Evolutionary conservation across 441 rosid genomes (phyloP), one percentile per base, ranked within the genome.

Genomic region (Croton laevigatus): DNA sequence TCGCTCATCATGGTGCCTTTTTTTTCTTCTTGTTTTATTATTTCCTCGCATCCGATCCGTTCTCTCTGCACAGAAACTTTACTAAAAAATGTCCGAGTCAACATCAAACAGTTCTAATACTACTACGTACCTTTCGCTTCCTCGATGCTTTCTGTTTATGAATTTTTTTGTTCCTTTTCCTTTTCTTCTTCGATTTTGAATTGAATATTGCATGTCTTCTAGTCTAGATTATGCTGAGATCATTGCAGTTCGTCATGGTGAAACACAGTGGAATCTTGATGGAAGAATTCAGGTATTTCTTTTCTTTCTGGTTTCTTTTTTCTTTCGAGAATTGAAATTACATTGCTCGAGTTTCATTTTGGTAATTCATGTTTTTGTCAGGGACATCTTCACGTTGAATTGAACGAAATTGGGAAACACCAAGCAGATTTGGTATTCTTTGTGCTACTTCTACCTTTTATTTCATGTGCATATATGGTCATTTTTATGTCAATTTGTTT

Each of bases 371-470:
- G 32, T 45, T 46, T n/a, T 73, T 62, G 1, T 5, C 40, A 88
- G 88, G 90, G 96, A 62, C 89, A 90, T 64, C 73, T 84, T 6
- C 88, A 87, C 71, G 85, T 87, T 72, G 87, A 84, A 1, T 76
- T 85, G 75, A 87, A 90, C 80, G 88, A 87, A 60, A 73, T 72
- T 58, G 91, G 91, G 65, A 81, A 69, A 72, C 73, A 65, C 72
- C 87, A 87, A 69, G 91, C 96, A 48, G 71, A 54, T 68, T 45
- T 48, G 72, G 81, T 78, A 60, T 38, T 61, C 52, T 20, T 4
- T 19, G 20, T 19, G 6, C 32, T 27, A 32, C 27, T 55, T 19
- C 32, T 40, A 40, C 8, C 44, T 40, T 9, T 4, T 4, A 9
- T 16, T n/a, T 8, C 23, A 37, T 16, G 52, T 45, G n/a, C 13